A percentile compares a stretch with the other conserved stretches of the same genome.
phyloP scores from a whole-genome alignment of 2,329 filamentous ascomycete genomes.

The Fonsecaea monophora region DNA sequence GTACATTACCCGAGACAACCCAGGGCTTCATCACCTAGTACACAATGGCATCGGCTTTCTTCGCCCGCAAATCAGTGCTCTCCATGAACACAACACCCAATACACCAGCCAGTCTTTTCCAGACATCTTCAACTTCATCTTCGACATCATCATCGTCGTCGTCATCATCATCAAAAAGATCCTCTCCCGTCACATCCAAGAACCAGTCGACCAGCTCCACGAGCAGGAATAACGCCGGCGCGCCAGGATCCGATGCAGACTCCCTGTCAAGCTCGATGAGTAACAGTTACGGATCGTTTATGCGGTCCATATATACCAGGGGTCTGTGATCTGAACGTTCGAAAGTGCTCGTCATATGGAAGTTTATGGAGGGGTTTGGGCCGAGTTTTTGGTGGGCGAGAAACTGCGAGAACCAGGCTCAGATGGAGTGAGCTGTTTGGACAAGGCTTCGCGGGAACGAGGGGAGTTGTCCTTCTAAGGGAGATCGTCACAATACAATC shows the following conservation, averaged over 20 bases:
- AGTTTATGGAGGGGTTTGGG: too few species aligned
- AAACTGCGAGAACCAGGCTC: not conserved
- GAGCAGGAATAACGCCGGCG: not conserved
- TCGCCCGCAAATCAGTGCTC: conserved; percentile 23
- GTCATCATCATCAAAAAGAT: not conserved
- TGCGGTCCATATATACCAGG: conserved; percentile 19
- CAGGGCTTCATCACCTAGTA: not conserved
- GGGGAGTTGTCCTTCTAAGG: not conserved
- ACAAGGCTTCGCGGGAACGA: not conserved
- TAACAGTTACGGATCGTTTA: conserved; percentile 22
- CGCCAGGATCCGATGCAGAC: conserved; percentile 10
- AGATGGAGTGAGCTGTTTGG: not conserved
- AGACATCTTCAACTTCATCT: conserved; percentile 5
- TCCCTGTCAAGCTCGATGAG: conserved; percentile 21
- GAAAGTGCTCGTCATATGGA: too few species aligned
- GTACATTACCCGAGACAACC: not conserved
- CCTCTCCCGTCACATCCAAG: conserved; percentile 9
- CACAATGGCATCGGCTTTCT: conserved; percentile 24
- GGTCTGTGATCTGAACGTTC: too few species aligned
- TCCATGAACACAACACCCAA: conserved; percentile 18
- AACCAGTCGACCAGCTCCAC: not conserved
- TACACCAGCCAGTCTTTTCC: not conserved
- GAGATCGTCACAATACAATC: not conserved
- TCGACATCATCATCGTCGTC: conserved; percentile 4
- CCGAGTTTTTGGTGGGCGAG: not conserved